Conservation (phyloP, 768 basidiomycete genomes). For the Terana coerulea region DNA sequence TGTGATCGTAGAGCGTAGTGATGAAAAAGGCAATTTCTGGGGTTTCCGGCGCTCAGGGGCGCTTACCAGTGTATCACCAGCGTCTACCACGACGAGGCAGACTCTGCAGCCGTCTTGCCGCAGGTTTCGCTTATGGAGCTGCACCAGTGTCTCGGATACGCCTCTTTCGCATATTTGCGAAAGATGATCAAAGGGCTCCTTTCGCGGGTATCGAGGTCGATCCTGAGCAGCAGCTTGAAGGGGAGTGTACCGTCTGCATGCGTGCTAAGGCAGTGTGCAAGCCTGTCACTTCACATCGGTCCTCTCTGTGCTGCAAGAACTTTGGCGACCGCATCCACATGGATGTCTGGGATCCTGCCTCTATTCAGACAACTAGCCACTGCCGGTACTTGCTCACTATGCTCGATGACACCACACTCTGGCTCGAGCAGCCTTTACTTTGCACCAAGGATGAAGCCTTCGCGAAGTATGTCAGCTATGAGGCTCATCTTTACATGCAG, state of each 20-base stretch:
- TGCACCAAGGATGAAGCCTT: not conserved
- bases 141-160: not conserved
- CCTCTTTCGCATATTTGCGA: not conserved
- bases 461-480: not conserved
- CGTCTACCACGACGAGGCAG: not conserved
- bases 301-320: not conserved
- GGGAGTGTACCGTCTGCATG: not conserved
- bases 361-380: not conserved
- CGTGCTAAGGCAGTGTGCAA: too few species aligned
- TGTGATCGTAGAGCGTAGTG: too few species aligned
- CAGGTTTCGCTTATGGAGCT: not conserved
- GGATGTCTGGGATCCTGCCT: constrained; percentile 2
- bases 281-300: not conserved
- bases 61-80: too few species aligned
- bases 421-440: not conserved
- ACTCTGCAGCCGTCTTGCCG: not conserved
- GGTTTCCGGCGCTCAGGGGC: too few species aligned
- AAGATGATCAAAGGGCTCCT: not conserved
- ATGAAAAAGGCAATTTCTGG: too few species aligned
- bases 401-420: not conserved
- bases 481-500: not conserved
- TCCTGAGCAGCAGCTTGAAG: not conserved
- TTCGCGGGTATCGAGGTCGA: not conserved
- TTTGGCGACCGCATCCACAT: constrained; percentile 2
- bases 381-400: not conserved